These are phyloP conservation scores for Spiromastix sp. DNA, from an alignment of 2,329 filamentous ascomycete genomes.

Conservation along the genomic window DNA sequence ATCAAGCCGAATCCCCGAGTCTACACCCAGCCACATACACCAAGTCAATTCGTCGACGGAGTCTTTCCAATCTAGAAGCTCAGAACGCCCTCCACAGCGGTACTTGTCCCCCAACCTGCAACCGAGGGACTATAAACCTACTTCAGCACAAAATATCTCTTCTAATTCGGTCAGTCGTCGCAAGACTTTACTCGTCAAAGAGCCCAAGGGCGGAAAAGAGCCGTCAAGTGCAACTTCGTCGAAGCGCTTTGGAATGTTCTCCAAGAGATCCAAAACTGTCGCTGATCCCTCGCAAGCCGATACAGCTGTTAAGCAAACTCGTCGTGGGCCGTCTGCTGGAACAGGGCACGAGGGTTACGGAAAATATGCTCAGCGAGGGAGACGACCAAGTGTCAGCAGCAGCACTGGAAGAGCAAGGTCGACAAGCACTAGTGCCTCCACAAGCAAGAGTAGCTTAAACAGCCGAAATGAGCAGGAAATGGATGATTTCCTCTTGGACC, in stretches of 20 bases:
- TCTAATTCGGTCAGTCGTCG: not conserved
- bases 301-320: slow-evolving; percentile 47
- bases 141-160: slow-evolving; percentile 7
- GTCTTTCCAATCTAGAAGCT: slow-evolving; percentile 25
- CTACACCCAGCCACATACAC: slow-evolving; percentile 19
- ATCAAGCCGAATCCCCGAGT: slow-evolving; percentile 20
- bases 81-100: slow-evolving; percentile 19
- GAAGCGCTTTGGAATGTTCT: slow-evolving; percentile 69
- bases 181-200: slow-evolving; percentile 8
- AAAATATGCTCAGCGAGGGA: slow-evolving; percentile 35
- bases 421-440: slow-evolving; percentile 30
- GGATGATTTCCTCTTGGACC: slow-evolving; percentile 38
- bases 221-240: slow-evolving; percentile 29
- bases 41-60: slow-evolving; percentile 27
- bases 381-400: slow-evolving; percentile 32
- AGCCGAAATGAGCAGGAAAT: slow-evolving; percentile 33
- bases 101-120: slow-evolving; percentile 10
- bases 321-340: slow-evolving; percentile 79
- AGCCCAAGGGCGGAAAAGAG: slow-evolving; percentile 22
- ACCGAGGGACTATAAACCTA: slow-evolving; percentile 16
- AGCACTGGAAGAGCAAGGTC: slow-evolving; percentile 30
- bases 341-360: slow-evolving; percentile 71
- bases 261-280: slow-evolving; percentile 58
- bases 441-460: slow-evolving; percentile 31
- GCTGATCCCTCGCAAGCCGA: slow-evolving; percentile 39